Evolutionary conservation across 2,329 filamentous ascomycete genomes (phyloP).

Genomic region (Pseudogymnoascus sp.): DNA sequence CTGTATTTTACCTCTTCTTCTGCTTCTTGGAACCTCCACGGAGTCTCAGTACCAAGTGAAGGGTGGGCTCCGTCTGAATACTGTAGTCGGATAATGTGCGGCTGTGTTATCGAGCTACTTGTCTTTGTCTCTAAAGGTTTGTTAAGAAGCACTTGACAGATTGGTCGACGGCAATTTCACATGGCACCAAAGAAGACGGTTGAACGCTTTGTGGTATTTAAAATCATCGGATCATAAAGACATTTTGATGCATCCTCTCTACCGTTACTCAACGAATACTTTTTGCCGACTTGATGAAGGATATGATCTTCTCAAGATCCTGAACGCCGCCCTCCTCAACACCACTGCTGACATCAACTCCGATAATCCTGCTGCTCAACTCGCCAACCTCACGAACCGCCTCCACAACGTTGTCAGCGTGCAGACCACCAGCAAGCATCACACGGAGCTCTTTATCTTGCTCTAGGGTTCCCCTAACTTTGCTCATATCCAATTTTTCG

Average conservation of each 20-base stretch:
- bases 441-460: constrained; percentile 65
- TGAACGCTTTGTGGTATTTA: neutral
- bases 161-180: constrained; percentile 75
- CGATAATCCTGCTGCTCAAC: constrained; percentile 58
- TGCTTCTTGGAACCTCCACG: constrained; percentile 52
- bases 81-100: constrained; percentile 92
- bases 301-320: constrained; percentile 69
- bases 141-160: constrained; percentile 43
- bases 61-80: constrained; percentile 84
- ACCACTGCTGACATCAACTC: constrained; percentile 89
- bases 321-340: constrained; percentile 81
- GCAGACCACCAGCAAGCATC: constrained; percentile 78
- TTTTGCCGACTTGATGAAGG: constrained; percentile 73
- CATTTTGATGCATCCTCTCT: neutral
- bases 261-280: constrained; percentile 19
- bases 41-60: constrained; percentile 73
- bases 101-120: constrained; percentile 89
- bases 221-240: constrained; percentile 1
- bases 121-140: constrained; percentile 74
- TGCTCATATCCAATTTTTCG: constrained; percentile 63
- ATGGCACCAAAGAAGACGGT: neutral
- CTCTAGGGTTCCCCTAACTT: constrained; percentile 59
- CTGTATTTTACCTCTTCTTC: neutral
- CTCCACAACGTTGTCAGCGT: constrained; percentile 67
- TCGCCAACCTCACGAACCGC: constrained; percentile 58